These are phyloP conservation scores for Actinomortierella wolfii DNA, from an alignment of 371 early-diverging fungal genomes.

Conservation along the genomic window DNA sequence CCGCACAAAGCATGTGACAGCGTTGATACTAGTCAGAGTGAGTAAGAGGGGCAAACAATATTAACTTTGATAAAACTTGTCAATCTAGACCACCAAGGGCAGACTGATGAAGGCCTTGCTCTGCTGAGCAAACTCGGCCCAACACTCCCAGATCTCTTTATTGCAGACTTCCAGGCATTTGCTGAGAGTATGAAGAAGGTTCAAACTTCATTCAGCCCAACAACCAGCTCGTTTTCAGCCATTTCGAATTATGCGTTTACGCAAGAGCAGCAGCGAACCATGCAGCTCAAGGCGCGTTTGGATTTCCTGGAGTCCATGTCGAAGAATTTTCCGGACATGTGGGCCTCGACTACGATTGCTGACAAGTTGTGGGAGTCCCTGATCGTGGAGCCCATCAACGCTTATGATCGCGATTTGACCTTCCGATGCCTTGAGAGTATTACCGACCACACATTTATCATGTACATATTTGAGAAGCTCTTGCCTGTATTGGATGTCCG, in stretches of 20 bases:
- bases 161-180: constrained; percentile 21
- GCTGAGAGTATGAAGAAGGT: constrained; percentile 18
- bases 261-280: constrained; percentile 18
- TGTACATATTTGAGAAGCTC: constrained; percentile 43
- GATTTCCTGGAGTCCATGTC: constrained; percentile 42
- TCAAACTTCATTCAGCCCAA: constrained; percentile 29
- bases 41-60: too few species aligned
- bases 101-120: too few species aligned
- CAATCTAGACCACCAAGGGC: too few species aligned
- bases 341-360: constrained; percentile 39
- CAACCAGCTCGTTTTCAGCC: constrained; percentile 19
- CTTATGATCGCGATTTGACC: constrained; percentile 45
- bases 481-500: constrained; percentile 40
- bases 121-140: too few species aligned
- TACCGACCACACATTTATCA: constrained; percentile 30
- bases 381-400: constrained; percentile 46
- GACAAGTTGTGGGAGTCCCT: constrained; percentile 47
- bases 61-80: too few species aligned
- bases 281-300: constrained; percentile 33
- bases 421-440: constrained; percentile 45
- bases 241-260: constrained; percentile 12
- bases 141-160: constrained; percentile 20
- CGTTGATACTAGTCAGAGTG: too few species aligned
- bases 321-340: constrained; percentile 23
- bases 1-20: too few species aligned